phyloP scores from a whole-genome alignment of 352 stramenopile genomes.

The Globisporangium sylvaticum region DNA sequence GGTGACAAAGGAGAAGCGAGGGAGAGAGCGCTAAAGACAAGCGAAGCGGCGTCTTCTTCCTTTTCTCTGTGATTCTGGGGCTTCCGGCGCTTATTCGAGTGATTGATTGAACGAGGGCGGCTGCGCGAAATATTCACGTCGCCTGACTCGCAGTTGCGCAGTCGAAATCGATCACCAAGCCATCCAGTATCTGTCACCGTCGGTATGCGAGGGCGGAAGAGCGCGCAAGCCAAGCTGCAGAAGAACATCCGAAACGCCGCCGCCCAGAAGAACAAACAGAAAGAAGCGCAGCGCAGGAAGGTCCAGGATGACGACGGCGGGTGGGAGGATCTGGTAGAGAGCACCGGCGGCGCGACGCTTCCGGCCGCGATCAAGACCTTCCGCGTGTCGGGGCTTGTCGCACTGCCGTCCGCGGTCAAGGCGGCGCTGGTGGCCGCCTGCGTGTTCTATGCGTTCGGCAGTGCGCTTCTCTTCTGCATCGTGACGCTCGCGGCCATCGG shows the following conservation, averaged over 20 bases:
- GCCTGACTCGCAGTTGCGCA: neutral
- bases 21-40: constrained; percentile 8
- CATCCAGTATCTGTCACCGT: neutral
- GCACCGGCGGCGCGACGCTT: neutral
- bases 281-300: neutral
- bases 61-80: neutral
- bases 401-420: constrained; percentile 7
- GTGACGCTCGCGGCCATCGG: constrained; percentile 2
- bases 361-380: constrained; percentile 7
- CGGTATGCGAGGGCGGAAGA: constrained; percentile 2
- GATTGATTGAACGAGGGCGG: constrained; percentile 5
- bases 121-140: constrained; percentile 5
- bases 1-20: neutral
- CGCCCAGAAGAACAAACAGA: neutral
- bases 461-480: constrained; percentile 12
- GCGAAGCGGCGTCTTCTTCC: neutral
- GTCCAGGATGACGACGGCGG: neutral
- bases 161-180: neutral
- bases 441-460: constrained; percentile 15
- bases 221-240: neutral
- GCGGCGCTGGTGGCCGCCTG: constrained; percentile 4
- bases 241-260: constrained; percentile 6
- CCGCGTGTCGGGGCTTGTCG: constrained; percentile 9
- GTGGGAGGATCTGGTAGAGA: constrained; percentile 11
- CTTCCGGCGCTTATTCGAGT: neutral